A percentile compares a stretch with the other conserved stretches of the same genome.
Evolutionary conservation across 495 filamentous ascomycete species (phyloP).

Genomic region (Penicillium bialowiezense): DNA sequence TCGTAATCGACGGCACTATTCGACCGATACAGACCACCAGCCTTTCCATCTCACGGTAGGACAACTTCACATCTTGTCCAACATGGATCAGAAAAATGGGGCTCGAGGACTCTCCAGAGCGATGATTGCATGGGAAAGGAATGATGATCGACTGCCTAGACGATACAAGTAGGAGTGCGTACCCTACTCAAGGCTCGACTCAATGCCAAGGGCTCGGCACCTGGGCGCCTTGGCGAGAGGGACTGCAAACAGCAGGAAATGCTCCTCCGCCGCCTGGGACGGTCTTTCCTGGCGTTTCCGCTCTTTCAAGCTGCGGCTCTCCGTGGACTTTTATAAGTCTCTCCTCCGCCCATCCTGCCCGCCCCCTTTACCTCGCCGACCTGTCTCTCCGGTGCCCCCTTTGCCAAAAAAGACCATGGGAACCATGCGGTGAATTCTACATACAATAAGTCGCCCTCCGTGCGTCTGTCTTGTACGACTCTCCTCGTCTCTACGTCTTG

Average conservation of each 20-base stretch:
- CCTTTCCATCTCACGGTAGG: constrained; percentile 7
- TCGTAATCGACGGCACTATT: constrained; percentile 9
- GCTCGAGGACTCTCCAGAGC: background rate
- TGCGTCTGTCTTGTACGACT: constrained; percentile 38
- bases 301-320: constrained; percentile 15
- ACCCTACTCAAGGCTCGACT: constrained; percentile 10
- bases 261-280: constrained; percentile 28
- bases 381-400: constrained; percentile 6
- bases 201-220: constrained; percentile 45
- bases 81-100: background rate
- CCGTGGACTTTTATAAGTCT: constrained; percentile 9
- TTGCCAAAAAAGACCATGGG: constrained; percentile 16
- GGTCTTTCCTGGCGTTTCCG: constrained; percentile 23
- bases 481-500: constrained; percentile 15
- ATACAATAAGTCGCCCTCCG: constrained; percentile 29
- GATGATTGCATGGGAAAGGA: background rate
- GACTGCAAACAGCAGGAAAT: constrained; percentile 25
- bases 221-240: constrained; percentile 44
- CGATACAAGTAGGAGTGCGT: constrained; percentile 1
- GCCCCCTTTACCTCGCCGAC: constrained; percentile 7
- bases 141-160: background rate
- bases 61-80: constrained; percentile 6
- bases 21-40: constrained; percentile 9
- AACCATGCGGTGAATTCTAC: constrained; percentile 39
- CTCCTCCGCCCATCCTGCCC: constrained; percentile 12